Base-by-base conservation (phyloP, 2,329 filamentous ascomycete genomes). In the Drechslerella coelobrocha region DNA sequence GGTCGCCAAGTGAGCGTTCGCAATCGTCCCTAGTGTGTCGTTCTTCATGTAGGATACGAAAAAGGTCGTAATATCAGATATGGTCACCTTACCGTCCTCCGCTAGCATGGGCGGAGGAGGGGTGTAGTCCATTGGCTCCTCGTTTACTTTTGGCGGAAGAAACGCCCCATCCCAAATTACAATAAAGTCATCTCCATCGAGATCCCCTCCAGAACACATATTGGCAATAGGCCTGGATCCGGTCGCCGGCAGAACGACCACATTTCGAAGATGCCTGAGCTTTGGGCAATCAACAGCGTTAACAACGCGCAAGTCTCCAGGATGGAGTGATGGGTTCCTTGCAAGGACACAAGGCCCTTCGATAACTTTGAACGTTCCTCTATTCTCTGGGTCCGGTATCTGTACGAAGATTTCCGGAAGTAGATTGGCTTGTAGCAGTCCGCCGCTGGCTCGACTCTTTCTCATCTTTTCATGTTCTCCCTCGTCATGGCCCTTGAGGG, bases 171-270 rank as follows among this genome's bases (percentile, higher is more conserved):
- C 92, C 93, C 94, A 99, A 48, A 97, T 89, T 3, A 97, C 87
- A 61, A 97, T 88, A 77, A 92, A 99, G 77, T 99, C 94, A 75
- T 99, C 94, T 0, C 94, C 94, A 76, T 99, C 94, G 0, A 99
- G 83, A 76, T 99, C 94, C 0, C 94, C 94, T 1, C 94, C 94
- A 2, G 94, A 96, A 73, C 94, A 92, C 93, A 97, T 97, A 76
- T 89, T 92, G 0, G 92, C 87, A 21, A 99, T 81, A 73, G 96
- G 91, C 14, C 89, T 84, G 76, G 97, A 91, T 0, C 93, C 93
- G 0, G 82, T 88, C 34, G 90, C 86, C 0, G 94, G 91, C 52
- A 99, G 88, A 0, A 97, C 92, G 0, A 97, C 88, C 0, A 95
- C 90, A 76, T 97, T 88, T 62, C 85, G 88, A 2, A 97, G 82